Base-by-base conservation (phyloP, 1,284 basidiomycete genomes). In the Trametes versicolor region DNA sequence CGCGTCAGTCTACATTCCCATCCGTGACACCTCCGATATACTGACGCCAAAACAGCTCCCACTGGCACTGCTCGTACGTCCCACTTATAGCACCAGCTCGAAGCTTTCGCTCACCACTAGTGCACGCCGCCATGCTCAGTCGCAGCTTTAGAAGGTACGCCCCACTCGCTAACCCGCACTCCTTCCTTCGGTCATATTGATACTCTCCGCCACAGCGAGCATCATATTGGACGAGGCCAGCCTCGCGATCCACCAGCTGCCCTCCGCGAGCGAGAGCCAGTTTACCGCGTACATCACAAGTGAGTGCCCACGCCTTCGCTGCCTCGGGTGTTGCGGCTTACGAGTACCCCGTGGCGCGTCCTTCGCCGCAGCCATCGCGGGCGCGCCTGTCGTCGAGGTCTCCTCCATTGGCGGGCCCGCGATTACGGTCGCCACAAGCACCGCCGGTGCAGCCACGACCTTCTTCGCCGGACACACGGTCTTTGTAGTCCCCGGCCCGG, bases 401-500 rank as follows among this genome's bases (percentile, higher is more conserved):
- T 68, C 70, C n/a, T 66, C 66, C 32, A 60, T 66, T n/a, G 64
- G 66, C 36, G 70, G 70, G 2, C 53, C 66, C 13, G 68, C 64
- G 10, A 60, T 71, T 47, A 71, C 68, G 27, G 59, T 70, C 34
- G 60, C 59, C 12, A 43, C 54, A 21, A 34, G n/a, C 9, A 39
- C 51, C 6, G 70, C 62, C 36, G 52, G 45, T 4, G 27, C 29
- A 2, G 47, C 51, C 37, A 23, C 48, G 8, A 59, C 58, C 8
- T 36, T 23, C 12, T 59, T 59, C 29, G 58, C 36, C 6, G 58
- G 58, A 13, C 6, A 32, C 5, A 23, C 34, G 19, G 15, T 50
- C 43, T 32, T 34, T 7, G 48, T 34, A 19, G 23, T 41, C 2
- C 57, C 57, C 4, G 12, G 23, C 2, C 57, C 57, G 7, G 12